phyloP scores from a whole-genome alignment of 73 alveolate species.

The Halteria grandinella region DNA sequence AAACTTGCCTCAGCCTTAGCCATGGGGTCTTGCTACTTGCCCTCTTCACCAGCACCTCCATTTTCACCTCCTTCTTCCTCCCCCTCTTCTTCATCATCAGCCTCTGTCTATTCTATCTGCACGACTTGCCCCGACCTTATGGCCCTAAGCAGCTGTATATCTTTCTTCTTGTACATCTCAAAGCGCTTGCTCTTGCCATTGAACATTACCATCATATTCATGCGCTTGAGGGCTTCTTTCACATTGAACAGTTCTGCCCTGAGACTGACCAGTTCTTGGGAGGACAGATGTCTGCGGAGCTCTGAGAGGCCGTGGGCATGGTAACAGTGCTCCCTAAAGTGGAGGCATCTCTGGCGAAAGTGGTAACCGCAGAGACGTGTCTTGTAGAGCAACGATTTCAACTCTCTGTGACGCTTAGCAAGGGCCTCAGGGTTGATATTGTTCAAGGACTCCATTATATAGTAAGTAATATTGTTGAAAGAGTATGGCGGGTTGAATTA shows the following conservation, averaged over 20 bases:
- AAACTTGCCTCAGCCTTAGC: neutral
- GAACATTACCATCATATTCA: neutral
- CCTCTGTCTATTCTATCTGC: neutral
- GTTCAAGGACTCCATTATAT: too few species aligned
- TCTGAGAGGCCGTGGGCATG: conserved; percentile 40
- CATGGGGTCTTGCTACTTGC: too few species aligned
- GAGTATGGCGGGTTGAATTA: too few species aligned
- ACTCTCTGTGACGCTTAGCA: too few species aligned
- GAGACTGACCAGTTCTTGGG: conserved; percentile 16
- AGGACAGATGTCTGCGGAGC: conserved; percentile 3
- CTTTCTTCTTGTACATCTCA: neutral
- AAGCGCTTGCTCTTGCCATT: conserved; percentile 12
- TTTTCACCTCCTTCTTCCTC: conserved; percentile 30
- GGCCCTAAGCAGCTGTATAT: neutral
- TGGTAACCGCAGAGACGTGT: conserved; percentile 21
- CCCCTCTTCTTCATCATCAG: neutral
- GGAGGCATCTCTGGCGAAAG: conserved; percentile 29
- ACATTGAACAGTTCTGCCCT: too few species aligned
- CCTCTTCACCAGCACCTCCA: neutral
- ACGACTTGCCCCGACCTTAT: neutral
- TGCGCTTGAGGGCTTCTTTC: neutral
- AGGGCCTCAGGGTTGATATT: too few species aligned
- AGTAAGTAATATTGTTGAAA: too few species aligned
- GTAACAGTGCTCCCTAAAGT: neutral
- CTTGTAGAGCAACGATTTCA: conserved; percentile 4